phyloP scores from a whole-genome alignment of 1,284 basidiomycete genomes.

The Meripilus lineatus region DNA sequence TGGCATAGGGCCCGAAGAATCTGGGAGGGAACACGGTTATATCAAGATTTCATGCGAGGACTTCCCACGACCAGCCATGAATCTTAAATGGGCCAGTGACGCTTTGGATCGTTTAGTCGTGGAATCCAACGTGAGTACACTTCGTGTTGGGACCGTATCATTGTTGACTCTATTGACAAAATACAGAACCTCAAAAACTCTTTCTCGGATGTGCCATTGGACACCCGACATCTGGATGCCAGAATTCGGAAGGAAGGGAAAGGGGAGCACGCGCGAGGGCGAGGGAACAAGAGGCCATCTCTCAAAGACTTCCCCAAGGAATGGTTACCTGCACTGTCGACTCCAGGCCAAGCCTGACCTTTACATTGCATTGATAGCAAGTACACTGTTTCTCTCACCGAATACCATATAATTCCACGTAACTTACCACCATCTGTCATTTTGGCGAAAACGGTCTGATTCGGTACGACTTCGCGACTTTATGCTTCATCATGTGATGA shows the following conservation, averaged over 20 bases:
- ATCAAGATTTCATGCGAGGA: constrained; percentile 85
- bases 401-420: too few relatives aligned
- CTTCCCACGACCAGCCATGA: constrained; percentile 74
- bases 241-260: constrained; percentile 65
- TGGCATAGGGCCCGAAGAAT: constrained; percentile 42
- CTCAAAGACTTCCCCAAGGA: constrained; percentile 77
- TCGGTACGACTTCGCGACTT: too few relatives aligned
- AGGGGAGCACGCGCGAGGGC: constrained; percentile 59
- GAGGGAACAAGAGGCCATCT: constrained; percentile 53
- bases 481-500: too few relatives aligned
- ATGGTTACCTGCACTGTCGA: constrained; percentile 71
- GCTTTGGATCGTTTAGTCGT: constrained; percentile 65
- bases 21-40: constrained; percentile 62
- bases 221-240: constrained; percentile 70
- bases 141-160: constrained; percentile 1
- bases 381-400: too few relatives aligned
- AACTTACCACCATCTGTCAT: too few relatives aligned
- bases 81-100: constrained; percentile 84
- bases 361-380: too few relatives aligned
- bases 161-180: constrained; percentile 8
- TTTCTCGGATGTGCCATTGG: constrained; percentile 67
- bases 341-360: too few relatives aligned
- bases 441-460: too few relatives aligned
- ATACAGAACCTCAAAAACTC: constrained; percentile 44
- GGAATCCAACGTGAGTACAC: constrained; percentile 69